These are phyloP conservation scores for Erysimum cheiri DNA, from an alignment of 441 rosid genomes.

Conservation along the genomic window DNA sequence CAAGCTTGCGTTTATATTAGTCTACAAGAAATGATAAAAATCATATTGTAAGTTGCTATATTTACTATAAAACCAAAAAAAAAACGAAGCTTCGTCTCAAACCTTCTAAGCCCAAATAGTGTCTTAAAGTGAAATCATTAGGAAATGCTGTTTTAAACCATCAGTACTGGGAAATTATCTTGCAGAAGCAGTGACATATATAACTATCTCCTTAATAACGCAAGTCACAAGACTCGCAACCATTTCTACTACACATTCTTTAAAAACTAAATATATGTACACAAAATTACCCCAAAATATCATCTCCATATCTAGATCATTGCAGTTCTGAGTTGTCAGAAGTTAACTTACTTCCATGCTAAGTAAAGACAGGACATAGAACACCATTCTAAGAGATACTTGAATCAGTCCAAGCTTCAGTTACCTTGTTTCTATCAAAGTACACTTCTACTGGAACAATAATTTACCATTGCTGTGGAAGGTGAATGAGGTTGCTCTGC, in stretches of 20 bases:
- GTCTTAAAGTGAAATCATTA: conserved; percentile 3
- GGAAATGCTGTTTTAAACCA: background rate
- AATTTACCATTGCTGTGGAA: conserved; percentile 30
- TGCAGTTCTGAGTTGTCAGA: background rate
- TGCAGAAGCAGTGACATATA: background rate
- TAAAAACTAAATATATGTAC: conserved; percentile 4
- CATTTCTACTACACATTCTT: conserved; percentile 5
- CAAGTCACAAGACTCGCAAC: conserved; percentile 17
- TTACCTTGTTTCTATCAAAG: conserved; percentile 16
- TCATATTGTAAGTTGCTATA: background rate
- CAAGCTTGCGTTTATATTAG: conserved; percentile 26
- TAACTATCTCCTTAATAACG: conserved; percentile 4
- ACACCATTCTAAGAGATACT: background rate
- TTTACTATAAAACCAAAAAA: background rate
- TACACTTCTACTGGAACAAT: background rate
- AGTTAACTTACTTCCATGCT: conserved; percentile 2
- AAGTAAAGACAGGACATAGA: background rate
- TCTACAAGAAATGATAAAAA: conserved; percentile 4
- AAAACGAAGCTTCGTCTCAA: background rate
- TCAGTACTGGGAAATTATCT: background rate
- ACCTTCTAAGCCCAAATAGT: background rate
- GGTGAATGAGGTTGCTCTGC: conserved; percentile 29
- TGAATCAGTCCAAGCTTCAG: conserved; percentile 14
- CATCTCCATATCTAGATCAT: conserved; percentile 14
- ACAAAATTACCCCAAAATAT: conserved; percentile 7